Evolutionary conservation across 1,284 basidiomycete species (phyloP), one percentile per base, ranked within the genome.

Genomic region (Neonothopanus nambi): DNA sequence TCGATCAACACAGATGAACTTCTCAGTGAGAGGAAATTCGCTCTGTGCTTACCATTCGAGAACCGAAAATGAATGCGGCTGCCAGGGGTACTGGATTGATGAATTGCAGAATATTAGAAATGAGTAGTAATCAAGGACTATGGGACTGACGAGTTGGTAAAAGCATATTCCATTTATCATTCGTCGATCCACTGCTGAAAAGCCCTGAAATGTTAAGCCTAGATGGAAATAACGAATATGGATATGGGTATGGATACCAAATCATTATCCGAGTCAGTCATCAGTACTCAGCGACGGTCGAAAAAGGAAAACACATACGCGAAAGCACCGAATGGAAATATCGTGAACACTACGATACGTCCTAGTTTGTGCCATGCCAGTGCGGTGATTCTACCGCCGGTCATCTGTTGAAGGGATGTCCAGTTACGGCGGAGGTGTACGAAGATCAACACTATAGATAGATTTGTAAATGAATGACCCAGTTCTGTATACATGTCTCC

Each of bases 271-370:
- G n/a, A 28, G 5, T 28, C 26, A 28, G 26, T 11, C 11, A 5
- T 28, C 11, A 28, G 26, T 11, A 28, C 26, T 11, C 12, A n/a
- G 20, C n/a, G 5, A 4, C 26, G 3, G 15, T 15, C 21, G 26
- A 45, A 18, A 23, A 45, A 45, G 18, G 43, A 9, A 45, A 5
- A 18, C 17, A 26, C 43, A n/a, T 23, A 45, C 43, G 24, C 43
- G 18, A 45, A 45, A 28, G 43, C 43, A 24, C 43, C 43, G n/a
- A 45, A 45, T 13, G 43, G 43, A 12, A 45, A 45, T 13, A 45
- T 45, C 11, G 43, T 45, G 11, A 45, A 45, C 21, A 45, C 23
- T 8, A 45, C 30, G 20, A 45, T 45, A 4, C 43, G 43, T 6
- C 21, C 43, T 1, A 45, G 30, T 15, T 28, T 45, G 24, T 26